phyloP scores from a whole-genome alignment of 2,329 filamentous ascomycete genomes.

The Nemania serpens region DNA sequence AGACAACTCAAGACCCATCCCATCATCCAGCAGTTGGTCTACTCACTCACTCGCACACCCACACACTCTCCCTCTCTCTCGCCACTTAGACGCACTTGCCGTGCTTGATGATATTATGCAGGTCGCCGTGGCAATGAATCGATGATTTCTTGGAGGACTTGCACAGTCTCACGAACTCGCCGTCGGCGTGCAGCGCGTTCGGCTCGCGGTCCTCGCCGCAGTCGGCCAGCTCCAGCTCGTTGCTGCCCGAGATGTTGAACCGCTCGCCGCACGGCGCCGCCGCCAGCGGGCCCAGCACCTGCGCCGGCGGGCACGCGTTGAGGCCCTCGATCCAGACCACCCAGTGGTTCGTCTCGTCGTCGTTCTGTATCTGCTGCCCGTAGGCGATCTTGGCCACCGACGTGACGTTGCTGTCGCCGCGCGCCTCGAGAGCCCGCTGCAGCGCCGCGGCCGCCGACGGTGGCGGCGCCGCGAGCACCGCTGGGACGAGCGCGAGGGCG shows the following conservation, averaged over 20 bases:
- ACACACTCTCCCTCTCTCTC: too few relatives aligned
- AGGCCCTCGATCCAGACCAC: constrained; percentile 9
- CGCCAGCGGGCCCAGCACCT: background rate
- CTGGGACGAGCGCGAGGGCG: background rate
- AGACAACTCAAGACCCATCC: too few relatives aligned
- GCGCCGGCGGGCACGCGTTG: background rate
- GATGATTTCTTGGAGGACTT: background rate
- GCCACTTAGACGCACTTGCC: too few relatives aligned
- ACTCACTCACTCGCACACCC: too few relatives aligned
- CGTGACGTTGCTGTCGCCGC: background rate
- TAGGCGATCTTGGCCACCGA: background rate
- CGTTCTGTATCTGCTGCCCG: constrained; percentile 4
- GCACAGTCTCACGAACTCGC: background rate
- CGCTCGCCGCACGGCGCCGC: background rate
- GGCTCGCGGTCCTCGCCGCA: background rate
- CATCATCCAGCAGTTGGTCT: too few relatives aligned
- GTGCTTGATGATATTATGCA: constrained; percentile 7
- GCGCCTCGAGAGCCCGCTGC: too few relatives aligned
- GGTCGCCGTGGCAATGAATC: background rate
- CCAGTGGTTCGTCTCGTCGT: constrained; percentile 13
- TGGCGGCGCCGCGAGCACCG: background rate
- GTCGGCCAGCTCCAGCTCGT: background rate
- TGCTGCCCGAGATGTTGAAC: background rate
- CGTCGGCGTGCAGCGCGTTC: background rate
- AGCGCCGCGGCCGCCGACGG: too few relatives aligned